phyloP scores from a whole-genome alignment of 2,329 filamentous ascomycete species.

The Chalaropsis thielavioides region DNA sequence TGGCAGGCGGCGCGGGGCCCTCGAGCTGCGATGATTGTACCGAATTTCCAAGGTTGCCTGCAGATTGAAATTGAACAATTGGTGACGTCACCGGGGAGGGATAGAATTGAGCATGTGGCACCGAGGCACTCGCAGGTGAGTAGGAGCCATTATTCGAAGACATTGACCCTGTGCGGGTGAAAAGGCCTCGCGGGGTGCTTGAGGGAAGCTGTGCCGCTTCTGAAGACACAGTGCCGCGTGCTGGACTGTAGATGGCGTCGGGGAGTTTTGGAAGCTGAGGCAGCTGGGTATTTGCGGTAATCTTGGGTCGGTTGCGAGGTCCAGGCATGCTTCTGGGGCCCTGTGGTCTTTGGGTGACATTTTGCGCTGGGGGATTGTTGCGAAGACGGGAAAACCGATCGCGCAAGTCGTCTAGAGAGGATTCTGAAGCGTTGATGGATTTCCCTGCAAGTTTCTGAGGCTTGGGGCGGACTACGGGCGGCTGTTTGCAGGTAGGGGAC shows the following conservation, averaged over 20 bases:
- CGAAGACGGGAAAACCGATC: slow-evolving; percentile 45
- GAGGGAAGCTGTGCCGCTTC: slow-evolving; percentile 51
- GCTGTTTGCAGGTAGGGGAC: not conserved
- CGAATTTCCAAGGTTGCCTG: not conserved
- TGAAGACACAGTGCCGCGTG: slow-evolving; percentile 52
- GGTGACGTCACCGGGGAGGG: not conserved
- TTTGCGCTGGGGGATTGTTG: slow-evolving; percentile 26
- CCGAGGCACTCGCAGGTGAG: not conserved
- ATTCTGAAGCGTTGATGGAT: slow-evolving; percentile 25
- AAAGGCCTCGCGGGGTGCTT: slow-evolving; percentile 49
- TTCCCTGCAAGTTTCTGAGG: slow-evolving; percentile 3
- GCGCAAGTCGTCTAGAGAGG: slow-evolving; percentile 33
- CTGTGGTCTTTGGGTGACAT: slow-evolving; percentile 35
- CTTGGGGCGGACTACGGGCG: slow-evolving; percentile 5
- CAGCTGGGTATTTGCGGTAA: slow-evolving; percentile 37
- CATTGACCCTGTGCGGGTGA: slow-evolving; percentile 42
- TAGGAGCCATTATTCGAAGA: slow-evolving; percentile 14
- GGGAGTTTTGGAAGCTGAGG: slow-evolving; percentile 53
- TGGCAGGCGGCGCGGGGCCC: not conserved
- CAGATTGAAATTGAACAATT: not conserved
- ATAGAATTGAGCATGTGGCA: not conserved
- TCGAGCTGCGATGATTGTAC: not conserved
- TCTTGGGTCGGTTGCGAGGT: slow-evolving; percentile 28
- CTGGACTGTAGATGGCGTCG: slow-evolving; percentile 65
- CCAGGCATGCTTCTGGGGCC: slow-evolving; percentile 42